These are phyloP conservation scores for Bisporella sp. DNA, from an alignment of 2,329 filamentous ascomycete genomes.

Conservation along the genomic window DNA sequence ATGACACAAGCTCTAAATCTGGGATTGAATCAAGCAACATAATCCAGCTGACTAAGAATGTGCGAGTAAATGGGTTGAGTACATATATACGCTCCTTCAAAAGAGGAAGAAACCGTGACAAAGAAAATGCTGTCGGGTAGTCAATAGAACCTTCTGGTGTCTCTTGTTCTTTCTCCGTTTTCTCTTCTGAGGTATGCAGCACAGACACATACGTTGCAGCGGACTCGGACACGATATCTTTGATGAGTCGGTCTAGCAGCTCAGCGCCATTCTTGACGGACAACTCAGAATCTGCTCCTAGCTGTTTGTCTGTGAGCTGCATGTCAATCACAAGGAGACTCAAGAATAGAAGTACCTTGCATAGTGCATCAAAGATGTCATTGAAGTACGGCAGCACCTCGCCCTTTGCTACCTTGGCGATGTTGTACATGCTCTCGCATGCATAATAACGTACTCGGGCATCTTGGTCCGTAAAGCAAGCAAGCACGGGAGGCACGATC, in stretches of 20 bases:
- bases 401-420: conserved; percentile 97
- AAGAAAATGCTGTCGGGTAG: conserved; percentile 84
- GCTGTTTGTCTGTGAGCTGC: conserved; percentile 40
- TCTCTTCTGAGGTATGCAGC: conserved; percentile 55
- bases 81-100: conserved; percentile 92
- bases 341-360: conserved; percentile 59
- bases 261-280: conserved; percentile 98
- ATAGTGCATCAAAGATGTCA: conserved; percentile 93
- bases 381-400: conserved; percentile 98
- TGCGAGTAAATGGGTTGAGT: conserved; percentile 88
- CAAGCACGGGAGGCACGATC: conserved; percentile 92
- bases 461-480: conserved; percentile 98
- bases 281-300: conserved; percentile 90
- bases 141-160: conserved; percentile 36
- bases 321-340: neutral
- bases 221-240: conserved; percentile 93
- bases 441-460: conserved; percentile 95
- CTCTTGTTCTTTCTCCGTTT: conserved; percentile 42
- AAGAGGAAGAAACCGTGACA: conserved; percentile 84
- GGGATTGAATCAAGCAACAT: conserved; percentile 92
- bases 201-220: conserved; percentile 92
- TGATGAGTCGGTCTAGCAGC: conserved; percentile 86
- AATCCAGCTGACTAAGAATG: conserved; percentile 94
- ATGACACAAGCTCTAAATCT: conserved; percentile 88
- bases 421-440: conserved; percentile 99